Percentiles rank a stretch among this genome's conserved stretches.
phyloP scores from a whole-genome alignment of 2,329 filamentous ascomycete genomes.

The Kalaharituber pfeilii region DNA sequence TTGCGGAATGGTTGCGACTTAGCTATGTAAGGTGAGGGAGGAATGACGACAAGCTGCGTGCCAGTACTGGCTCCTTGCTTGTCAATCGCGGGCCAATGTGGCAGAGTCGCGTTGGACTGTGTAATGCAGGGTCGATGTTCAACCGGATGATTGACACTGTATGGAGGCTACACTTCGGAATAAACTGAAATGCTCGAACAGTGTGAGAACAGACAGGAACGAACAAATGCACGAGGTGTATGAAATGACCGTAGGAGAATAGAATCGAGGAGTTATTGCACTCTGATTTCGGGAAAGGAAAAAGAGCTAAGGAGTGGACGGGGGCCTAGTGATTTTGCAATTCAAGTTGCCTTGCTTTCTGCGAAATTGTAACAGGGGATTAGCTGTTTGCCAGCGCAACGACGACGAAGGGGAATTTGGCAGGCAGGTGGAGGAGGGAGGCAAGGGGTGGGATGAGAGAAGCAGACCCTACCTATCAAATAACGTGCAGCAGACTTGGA shows the following conservation, averaged over 20 bases:
- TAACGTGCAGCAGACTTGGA: too few species aligned
- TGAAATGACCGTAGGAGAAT: background rate
- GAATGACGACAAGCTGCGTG: conserved; percentile 1
- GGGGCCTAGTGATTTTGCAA: background rate
- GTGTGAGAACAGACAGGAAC: background rate
- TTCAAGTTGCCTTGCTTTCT: background rate
- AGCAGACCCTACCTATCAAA: too few species aligned
- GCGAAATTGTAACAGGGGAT: background rate
- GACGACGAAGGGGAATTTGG: background rate
- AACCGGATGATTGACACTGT: background rate
- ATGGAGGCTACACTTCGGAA: background rate
- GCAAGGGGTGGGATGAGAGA: too few species aligned
- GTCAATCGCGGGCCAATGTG: background rate
- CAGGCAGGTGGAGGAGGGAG: background rate
- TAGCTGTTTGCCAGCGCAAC: conserved; percentile 1
- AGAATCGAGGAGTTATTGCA: background rate
- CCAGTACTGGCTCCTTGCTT: background rate
- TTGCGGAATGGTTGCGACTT: background rate
- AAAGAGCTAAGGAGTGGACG: conserved; percentile 5
- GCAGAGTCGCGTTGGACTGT: background rate
- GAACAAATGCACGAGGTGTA: background rate
- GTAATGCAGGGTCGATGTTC: background rate
- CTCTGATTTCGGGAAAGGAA: background rate
- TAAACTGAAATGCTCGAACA: background rate
- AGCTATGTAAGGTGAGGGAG: background rate